phyloP scores from a whole-genome alignment of 148 eudicot genomes.

The Gaultheria prostrata region DNA sequence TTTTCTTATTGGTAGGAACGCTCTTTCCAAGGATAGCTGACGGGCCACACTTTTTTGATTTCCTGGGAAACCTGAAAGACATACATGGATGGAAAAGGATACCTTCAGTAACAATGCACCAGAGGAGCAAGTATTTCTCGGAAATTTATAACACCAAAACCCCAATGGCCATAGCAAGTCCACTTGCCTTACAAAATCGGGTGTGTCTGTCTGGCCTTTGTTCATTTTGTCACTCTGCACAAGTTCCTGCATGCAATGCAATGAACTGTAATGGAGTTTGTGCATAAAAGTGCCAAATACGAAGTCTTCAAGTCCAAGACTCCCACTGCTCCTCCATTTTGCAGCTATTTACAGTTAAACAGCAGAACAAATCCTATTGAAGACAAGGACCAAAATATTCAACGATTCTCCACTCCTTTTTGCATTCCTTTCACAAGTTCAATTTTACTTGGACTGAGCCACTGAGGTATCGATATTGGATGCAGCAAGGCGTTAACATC shows the following conservation, averaged over 20 bases:
- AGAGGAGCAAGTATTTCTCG: not conserved
- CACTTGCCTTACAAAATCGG: conserved; percentile 31
- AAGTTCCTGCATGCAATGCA: conserved; percentile 31
- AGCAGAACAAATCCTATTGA: not conserved
- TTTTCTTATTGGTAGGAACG: conserved; percentile 30
- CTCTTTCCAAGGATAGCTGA: conserved; percentile 46
- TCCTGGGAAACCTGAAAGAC: conserved; percentile 39
- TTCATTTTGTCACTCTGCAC: conserved; percentile 26
- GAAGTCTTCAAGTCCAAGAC: not conserved
- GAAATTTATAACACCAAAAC: not conserved
- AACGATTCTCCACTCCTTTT: not conserved
- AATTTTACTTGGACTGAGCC: not conserved
- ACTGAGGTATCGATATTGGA: not conserved
- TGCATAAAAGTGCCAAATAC: not conserved
- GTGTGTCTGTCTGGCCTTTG: conserved; percentile 20
- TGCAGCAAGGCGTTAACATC: not conserved
- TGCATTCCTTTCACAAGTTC: not conserved
- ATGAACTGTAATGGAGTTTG: not conserved
- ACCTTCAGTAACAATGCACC: not conserved
- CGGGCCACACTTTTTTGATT: conserved; percentile 32
- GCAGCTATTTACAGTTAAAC: not conserved
- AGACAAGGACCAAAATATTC: not conserved
- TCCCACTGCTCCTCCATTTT: not conserved
- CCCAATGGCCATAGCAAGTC: conserved; percentile 3
- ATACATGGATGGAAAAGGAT: not conserved